These are phyloP conservation scores for Trypanosoma platydactyli DNA, from an alignment of 208 protist genomes.

Conservation along the genomic window DNA sequence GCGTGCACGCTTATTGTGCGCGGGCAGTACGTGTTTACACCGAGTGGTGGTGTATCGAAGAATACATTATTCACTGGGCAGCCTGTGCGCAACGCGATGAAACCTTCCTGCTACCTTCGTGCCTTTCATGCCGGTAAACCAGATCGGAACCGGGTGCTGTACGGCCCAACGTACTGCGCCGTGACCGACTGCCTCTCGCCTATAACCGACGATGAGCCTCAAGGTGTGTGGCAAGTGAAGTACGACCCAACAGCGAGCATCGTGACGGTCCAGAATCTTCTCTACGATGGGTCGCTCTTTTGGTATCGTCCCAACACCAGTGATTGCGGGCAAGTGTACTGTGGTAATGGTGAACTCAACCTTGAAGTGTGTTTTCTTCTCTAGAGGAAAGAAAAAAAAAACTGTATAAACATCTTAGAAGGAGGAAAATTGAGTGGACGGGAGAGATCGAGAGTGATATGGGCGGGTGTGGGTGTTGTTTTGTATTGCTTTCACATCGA, in stretches of 20 bases:
- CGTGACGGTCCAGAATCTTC: slow-evolving; percentile 81
- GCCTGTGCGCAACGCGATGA: slow-evolving; percentile 69
- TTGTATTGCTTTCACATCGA: slow-evolving; percentile 13
- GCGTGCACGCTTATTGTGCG: slow-evolving; percentile 78
- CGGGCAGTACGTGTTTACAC: slow-evolving; percentile 56
- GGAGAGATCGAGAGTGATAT: background rate
- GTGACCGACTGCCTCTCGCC: slow-evolving; percentile 81
- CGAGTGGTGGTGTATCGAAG: slow-evolving; percentile 29
- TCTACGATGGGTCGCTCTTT: slow-evolving; percentile 86
- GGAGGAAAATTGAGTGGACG: background rate
- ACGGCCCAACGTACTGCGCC: slow-evolving; percentile 81
- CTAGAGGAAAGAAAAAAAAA: slow-evolving; percentile 25
- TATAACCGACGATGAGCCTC: slow-evolving; percentile 86
- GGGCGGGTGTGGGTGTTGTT: background rate
- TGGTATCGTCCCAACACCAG: slow-evolving; percentile 81
- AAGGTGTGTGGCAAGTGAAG: slow-evolving; percentile 86
- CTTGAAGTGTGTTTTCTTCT: slow-evolving; percentile 87
- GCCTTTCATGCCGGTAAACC: slow-evolving; percentile 37
- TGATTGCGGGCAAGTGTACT: slow-evolving; percentile 87
- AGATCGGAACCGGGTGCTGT: slow-evolving; percentile 60
- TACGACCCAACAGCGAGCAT: slow-evolving; percentile 80
- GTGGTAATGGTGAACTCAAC: slow-evolving; percentile 80
- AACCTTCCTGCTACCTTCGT: slow-evolving; percentile 85
- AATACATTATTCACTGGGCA: slow-evolving; percentile 83
- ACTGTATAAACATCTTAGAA: background rate